phyloP scores from a whole-genome alignment of 1,284 basidiomycete genomes.

The Porogramme epimiltina region DNA sequence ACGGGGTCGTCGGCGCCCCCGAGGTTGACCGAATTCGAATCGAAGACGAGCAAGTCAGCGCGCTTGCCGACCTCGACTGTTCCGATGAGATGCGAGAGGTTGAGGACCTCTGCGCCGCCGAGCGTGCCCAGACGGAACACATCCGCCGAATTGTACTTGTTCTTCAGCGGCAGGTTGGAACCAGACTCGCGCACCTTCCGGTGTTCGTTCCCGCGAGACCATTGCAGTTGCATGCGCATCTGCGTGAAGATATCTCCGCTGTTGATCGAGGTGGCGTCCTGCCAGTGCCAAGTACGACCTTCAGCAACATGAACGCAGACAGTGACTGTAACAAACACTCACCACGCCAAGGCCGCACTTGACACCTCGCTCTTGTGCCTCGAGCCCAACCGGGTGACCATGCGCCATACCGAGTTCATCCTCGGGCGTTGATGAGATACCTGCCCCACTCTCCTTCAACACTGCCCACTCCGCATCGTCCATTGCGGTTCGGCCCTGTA shows the following conservation, averaged over 20 bases:
- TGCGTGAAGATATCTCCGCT: conserved; percentile 37
- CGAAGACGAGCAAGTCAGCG: conserved; percentile 35
- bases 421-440: conserved; percentile 34
- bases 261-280: conserved; percentile 34
- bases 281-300: conserved; percentile 1
- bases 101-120: conserved; percentile 35
- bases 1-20: conserved; percentile 32
- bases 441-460: conserved; percentile 31
- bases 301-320: background rate
- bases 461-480: conserved; percentile 35
- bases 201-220: conserved; percentile 31
- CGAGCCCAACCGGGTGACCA: conserved; percentile 33
- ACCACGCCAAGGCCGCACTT: conserved; percentile 36
- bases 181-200: conserved; percentile 22
- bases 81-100: conserved; percentile 30
- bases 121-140: conserved; percentile 36
- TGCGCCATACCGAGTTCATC: conserved; percentile 39
- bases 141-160: conserved; percentile 30
- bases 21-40: conserved; percentile 33
- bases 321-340: background rate
- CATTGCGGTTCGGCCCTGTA: conserved; percentile 27
- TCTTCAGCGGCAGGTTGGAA: conserved; percentile 24
- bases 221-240: conserved; percentile 35
- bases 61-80: conserved; percentile 37
- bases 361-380: conserved; percentile 34